phyloP scores from a whole-genome alignment of 371 early-diverging fungal genomes.

The Mortierella sp. region DNA sequence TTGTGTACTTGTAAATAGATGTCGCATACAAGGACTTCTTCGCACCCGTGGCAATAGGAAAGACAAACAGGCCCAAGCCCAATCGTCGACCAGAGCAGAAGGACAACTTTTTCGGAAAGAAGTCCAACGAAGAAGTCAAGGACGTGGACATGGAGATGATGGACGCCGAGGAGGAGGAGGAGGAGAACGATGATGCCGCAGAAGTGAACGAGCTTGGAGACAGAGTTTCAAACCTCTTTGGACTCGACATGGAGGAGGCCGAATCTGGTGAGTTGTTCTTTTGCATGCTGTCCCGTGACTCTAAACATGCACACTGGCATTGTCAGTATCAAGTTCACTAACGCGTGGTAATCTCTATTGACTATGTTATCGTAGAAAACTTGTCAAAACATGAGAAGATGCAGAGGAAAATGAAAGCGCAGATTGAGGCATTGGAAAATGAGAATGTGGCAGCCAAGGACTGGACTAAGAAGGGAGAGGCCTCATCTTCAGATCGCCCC shows the following conservation, averaged over 20 bases:
- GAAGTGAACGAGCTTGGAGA: slow-evolving; percentile 60
- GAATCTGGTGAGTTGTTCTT: slow-evolving; percentile 45
- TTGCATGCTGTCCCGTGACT: not conserved
- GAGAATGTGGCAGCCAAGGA: slow-evolving; percentile 88
- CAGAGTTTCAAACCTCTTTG: slow-evolving; percentile 67
- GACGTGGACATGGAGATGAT: slow-evolving; percentile 56
- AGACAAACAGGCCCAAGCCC: slow-evolving; percentile 47
- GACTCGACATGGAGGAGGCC: slow-evolving; percentile 66
- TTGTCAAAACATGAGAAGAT: slow-evolving; percentile 84
- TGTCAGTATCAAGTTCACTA: not conserved
- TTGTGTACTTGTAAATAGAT: slow-evolving; percentile 47
- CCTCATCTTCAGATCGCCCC: slow-evolving; percentile 81
- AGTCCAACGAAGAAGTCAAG: slow-evolving; percentile 52
- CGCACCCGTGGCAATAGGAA: slow-evolving; percentile 60
- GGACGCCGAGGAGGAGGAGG: slow-evolving; percentile 61
- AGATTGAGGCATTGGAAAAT: slow-evolving; percentile 87
- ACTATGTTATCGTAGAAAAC: slow-evolving; percentile 31
- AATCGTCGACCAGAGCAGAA: slow-evolving; percentile 26
- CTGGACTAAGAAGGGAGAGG: slow-evolving; percentile 94
- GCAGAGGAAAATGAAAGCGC: slow-evolving; percentile 73
- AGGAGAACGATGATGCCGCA: slow-evolving; percentile 64
- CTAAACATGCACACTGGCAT: not conserved
- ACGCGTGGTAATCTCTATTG: not conserved
- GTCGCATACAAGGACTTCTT: slow-evolving; percentile 69
- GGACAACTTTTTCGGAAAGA: slow-evolving; percentile 48